These are phyloP conservation scores for Syzygium malaccense DNA, from an alignment of 441 rosid species.

Conservation along the genomic window DNA sequence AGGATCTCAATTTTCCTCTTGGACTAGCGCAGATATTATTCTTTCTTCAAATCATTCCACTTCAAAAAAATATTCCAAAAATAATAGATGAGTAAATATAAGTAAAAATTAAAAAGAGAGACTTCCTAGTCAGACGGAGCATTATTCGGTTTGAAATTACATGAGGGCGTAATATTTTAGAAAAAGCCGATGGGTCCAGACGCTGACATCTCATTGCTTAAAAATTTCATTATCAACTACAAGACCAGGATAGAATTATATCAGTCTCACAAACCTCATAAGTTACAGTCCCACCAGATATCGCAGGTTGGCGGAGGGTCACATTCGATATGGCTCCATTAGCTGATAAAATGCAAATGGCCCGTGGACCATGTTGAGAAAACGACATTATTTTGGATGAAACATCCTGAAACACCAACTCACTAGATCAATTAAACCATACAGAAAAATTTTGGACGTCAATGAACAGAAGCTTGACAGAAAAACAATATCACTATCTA, in stretches of 20 bases:
- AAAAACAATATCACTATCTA: neutral
- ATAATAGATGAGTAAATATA: neutral
- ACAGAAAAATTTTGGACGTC: neutral
- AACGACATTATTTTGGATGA: constrained; percentile 52
- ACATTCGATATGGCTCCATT: constrained; percentile 58
- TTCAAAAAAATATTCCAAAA: neutral
- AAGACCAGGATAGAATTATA: neutral
- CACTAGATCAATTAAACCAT: neutral
- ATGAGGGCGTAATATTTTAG: neutral
- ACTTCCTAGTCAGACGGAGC: neutral
- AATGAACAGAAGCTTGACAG: neutral
- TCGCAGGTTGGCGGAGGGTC: constrained; percentile 42
- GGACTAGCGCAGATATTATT: neutral
- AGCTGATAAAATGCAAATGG: constrained; percentile 62
- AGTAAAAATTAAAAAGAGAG: neutral
- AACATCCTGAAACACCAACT: constrained; percentile 39
- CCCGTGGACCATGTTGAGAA: constrained; percentile 46
- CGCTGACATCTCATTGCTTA: neutral
- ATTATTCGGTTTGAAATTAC: neutral
- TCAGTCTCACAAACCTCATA: constrained; percentile 40
- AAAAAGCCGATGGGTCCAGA: neutral
- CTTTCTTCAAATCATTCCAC: neutral
- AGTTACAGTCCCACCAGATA: constrained; percentile 51
- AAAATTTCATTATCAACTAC: neutral
- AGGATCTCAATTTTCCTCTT: neutral